phyloP scores from a whole-genome alignment of 768 basidiomycete species.

The Candolleomyces efflorescens region DNA sequence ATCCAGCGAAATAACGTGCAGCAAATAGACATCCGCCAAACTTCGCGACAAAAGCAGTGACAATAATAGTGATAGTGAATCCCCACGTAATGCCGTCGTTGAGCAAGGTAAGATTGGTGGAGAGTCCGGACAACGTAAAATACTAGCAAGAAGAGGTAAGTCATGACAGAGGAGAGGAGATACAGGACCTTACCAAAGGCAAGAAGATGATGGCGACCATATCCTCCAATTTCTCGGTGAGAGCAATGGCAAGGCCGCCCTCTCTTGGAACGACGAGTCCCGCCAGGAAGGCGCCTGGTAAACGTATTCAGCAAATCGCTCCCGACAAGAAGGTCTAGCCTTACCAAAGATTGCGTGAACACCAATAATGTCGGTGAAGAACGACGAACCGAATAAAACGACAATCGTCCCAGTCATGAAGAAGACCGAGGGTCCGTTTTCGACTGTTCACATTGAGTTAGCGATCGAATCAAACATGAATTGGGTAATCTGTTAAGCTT shows the following conservation, averaged over 20 bases:
- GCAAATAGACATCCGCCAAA: constrained; percentile 80
- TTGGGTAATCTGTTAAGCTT: constrained; percentile 16
- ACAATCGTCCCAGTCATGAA: constrained; percentile 88
- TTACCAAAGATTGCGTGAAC: constrained; percentile 87
- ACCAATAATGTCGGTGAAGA: constrained; percentile 92
- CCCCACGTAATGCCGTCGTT: constrained; percentile 87
- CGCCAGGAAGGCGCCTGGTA: constrained; percentile 70
- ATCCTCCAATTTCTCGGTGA: constrained; percentile 98
- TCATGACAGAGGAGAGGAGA: neutral
- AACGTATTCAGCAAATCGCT: neutral
- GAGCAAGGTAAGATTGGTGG: constrained; percentile 82
- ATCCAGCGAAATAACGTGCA: constrained; percentile 63
- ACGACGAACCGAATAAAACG: constrained; percentile 79
- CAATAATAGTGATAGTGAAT: constrained; percentile 76
- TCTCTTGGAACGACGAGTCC: constrained; percentile 84
- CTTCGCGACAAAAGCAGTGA: constrained; percentile 81
- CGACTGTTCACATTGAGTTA: constrained; percentile 28
- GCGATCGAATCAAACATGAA: neutral
- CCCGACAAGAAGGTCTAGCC: too few species aligned
- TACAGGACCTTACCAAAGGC: constrained; percentile 57
- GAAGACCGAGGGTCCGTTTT: constrained; percentile 79
- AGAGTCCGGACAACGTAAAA: constrained; percentile 88
- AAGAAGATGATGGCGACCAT: constrained; percentile 88
- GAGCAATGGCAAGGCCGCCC: constrained; percentile 76
- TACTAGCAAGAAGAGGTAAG: constrained; percentile 44